These are phyloP conservation scores for Euphorbia corollata DNA, from an alignment of 441 rosid species.

Conservation along the genomic window DNA sequence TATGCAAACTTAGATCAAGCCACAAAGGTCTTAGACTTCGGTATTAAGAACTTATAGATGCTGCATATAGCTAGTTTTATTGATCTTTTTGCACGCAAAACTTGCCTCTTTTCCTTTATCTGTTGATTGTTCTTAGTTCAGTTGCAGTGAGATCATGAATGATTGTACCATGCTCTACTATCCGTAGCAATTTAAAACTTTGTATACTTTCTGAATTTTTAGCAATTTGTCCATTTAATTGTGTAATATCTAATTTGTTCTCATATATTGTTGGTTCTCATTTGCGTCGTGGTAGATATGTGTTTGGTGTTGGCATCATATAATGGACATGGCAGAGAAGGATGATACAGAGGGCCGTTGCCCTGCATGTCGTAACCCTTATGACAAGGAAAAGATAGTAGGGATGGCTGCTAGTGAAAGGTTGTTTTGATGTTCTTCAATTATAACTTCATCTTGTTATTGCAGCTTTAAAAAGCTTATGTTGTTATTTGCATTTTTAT, in stretches of 20 bases:
- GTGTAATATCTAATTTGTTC: neutral
- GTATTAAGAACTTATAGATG: no score
- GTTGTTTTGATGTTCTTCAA: constrained; percentile 17
- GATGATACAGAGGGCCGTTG: constrained; percentile 44
- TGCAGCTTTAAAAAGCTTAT: neutral
- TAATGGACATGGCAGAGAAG: constrained; percentile 53
- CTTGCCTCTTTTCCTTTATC: neutral
- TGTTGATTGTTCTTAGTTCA: neutral
- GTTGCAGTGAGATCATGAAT: neutral
- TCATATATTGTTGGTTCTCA: neutral
- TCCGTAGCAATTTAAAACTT: neutral
- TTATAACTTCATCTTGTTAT: neutral
- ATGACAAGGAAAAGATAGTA: constrained; percentile 49
- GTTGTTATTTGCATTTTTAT: neutral
- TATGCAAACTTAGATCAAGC: neutral
- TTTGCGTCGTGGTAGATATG: constrained; percentile 29
- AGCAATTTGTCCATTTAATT: neutral
- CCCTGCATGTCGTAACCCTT: constrained; percentile 44
- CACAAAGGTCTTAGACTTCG: no score
- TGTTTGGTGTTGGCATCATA: constrained; percentile 55
- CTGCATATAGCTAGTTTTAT: neutral
- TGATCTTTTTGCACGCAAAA: neutral
- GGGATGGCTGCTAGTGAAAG: constrained; percentile 44
- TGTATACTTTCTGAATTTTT: constrained; percentile 4
- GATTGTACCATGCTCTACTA: neutral